Base-by-base conservation (phyloP, 2,329 filamentous ascomycete species). In the Fusarium sp. region DNA sequence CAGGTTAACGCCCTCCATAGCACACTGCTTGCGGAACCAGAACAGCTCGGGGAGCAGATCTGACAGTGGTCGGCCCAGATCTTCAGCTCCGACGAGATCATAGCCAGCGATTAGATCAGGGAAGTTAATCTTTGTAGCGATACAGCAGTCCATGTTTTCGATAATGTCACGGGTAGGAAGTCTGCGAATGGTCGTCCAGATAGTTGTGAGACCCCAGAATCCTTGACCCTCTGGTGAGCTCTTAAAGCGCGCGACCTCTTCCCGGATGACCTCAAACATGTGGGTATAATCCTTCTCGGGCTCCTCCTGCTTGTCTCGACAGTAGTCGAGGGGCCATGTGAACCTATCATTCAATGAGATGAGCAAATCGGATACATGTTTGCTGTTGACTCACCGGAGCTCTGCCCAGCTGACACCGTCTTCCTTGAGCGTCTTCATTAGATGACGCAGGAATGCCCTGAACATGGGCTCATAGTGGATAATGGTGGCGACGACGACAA, bases 381-480 rank as follows among this genome's bases (percentile, higher is more conserved):
- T 12, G 11, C 44, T 27, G 9, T 27, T 42, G 35, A 75, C 82
- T 69, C 79, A 86, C 84, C 88, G 89, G 69, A 98, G 84, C 80
- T 98, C 96, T 16, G 93, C 93, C 88, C 94, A 98, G 77, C 87
- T 91, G 33, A 98, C 90, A 6, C 95, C 94, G 80, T 99, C 96
- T 5, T 90, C 90, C n/a, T 92, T 86, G 24, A 98, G 86, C 56
- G 92, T 87, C 57, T 85, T 85, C 81, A 97, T 90, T 76, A 98
- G 87, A 24, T 90, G 88, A 31, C 88, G 90, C 69, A 98, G 84
- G 78, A 94, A 97, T 20, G 86, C 85, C 27, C 94, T 90, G 83
- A 94, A 96, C 71, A 98, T 94, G 16, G 95, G 95, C 82, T 98
- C 96, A 82, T 98, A 98, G 82, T 93, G 93, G 57, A 98, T 87